Evolutionary conservation across 306 rosid species (phyloP).

Genomic region (Elaeagnus macrophylla): DNA sequence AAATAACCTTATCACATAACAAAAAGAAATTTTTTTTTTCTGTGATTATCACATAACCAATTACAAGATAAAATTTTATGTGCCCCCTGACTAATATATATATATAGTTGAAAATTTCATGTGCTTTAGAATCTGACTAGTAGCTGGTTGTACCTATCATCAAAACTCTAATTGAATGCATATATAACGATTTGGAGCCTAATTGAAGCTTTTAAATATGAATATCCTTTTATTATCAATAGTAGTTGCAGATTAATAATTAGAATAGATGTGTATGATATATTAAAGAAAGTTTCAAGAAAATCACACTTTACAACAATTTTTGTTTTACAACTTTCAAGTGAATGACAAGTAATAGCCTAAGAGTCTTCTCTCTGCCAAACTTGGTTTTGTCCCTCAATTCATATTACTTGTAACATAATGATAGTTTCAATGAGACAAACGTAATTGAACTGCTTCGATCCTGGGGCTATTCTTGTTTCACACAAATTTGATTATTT

Average conservation of each 20-base stretch:
- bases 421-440: no score
- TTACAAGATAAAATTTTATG: no score
- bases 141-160: not conserved
- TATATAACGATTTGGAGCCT: not conserved
- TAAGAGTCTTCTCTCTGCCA: no score
- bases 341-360: no score
- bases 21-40: no score
- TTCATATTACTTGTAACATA: no score
- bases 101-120: not conserved
- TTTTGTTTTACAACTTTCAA: no score
- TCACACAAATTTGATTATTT: no score
- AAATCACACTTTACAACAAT: not conserved
- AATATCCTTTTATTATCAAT: not conserved
- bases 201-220: constrained; percentile 7
- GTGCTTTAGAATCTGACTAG: not conserved
- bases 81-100: no score
- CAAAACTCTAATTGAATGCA: constrained; percentile 8
- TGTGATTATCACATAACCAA: not conserved
- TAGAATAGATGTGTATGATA: not conserved
- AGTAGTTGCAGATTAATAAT: constrained; percentile 1
- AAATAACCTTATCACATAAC: not conserved
- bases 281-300: not conserved
- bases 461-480: no score
- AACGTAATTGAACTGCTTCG: no score
- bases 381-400: no score